A percentile compares a stretch with the other conserved stretches of the same genome.
These are phyloP conservation scores for Cadophora gregata DNA, from an alignment of 2,329 filamentous ascomycete genomes.

Conservation along the genomic window DNA sequence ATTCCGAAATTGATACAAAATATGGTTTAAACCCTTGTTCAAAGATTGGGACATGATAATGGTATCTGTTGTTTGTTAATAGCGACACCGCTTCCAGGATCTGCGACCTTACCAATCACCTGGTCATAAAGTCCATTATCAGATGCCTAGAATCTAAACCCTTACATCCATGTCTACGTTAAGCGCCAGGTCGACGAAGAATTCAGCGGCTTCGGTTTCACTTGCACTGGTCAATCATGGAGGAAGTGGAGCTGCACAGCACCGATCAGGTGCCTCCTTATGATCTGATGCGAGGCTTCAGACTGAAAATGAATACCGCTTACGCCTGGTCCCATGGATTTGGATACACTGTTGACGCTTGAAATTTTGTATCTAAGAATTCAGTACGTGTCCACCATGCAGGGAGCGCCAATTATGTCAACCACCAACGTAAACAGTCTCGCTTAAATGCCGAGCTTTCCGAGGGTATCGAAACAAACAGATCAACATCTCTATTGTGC, in stretches of 20 bases:
- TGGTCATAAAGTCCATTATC: background rate
- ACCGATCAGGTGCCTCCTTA: background rate
- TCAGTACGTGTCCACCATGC: background rate
- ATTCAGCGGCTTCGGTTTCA: background rate
- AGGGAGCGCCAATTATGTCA: too few relatives aligned
- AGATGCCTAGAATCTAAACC: background rate
- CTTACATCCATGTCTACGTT: background rate
- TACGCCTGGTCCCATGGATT: background rate
- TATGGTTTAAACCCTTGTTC: background rate
- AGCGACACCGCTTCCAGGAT: background rate
- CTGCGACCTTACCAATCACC: background rate
- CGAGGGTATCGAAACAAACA: background rate
- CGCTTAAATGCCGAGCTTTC: background rate
- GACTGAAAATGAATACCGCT: too few relatives aligned
- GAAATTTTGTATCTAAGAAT: background rate
- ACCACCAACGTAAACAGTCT: background rate
- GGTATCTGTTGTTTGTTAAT: background rate
- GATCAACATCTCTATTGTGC: background rate
- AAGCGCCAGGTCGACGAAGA: background rate
- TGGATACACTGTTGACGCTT: background rate
- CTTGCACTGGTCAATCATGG: background rate
- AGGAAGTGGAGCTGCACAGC: background rate
- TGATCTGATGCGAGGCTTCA: too few relatives aligned
- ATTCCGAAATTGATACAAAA: background rate
- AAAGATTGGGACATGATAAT: background rate